Base-by-base conservation (phyloP, 1,139 yeast genomes). In the Sugiyamaella grinbergsii region DNA sequence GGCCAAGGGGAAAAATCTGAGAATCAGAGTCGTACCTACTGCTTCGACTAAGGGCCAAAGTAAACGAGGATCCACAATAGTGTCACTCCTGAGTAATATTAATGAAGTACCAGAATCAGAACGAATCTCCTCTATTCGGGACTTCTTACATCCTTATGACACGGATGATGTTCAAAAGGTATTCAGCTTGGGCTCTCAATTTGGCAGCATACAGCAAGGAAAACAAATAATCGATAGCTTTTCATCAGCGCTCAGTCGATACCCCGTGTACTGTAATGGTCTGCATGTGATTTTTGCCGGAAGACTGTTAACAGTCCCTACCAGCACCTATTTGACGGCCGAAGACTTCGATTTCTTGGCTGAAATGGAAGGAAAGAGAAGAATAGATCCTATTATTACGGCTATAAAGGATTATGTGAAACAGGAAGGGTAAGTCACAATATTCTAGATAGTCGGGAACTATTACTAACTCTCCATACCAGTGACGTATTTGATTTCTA, bases 11-110 rank as follows among this genome's bases (percentile, higher is more conserved):
- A 24, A 53, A 0, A 63, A 70, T 24, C 48, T 76, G 8, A 80
- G 73, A 55, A 53, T 81, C 2, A 66, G 69, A 50, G 56, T 75
- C 4, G 54, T 69, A 23, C 73, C 58, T 8, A 31, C 44, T 13
- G 29, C 29, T 19, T 16, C 24, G 10, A 8, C 11, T 16, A n/a
- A 20, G 13, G 41, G 26, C n/a, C 26, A 34, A 3, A 43, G 36
- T 26, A 13, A 20, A 5, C 23, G 26, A 15, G 47, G 47, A 13
- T 34, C 47, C 5, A 43, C 34, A 11, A 11, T 43, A 2, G 41
- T 43, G 4, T 43, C 47, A 1, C 22, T 43, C 5, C 28, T 43
- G 15, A 24, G 19, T 10, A 43, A 43, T n/a, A 26, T 43, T 24
- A 34, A 26, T 28, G 41, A 33, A 24, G 26, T 43, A 34, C 8